Conservation (phyloP, 805 yeast species). For the Teunomyces stri region DNA sequence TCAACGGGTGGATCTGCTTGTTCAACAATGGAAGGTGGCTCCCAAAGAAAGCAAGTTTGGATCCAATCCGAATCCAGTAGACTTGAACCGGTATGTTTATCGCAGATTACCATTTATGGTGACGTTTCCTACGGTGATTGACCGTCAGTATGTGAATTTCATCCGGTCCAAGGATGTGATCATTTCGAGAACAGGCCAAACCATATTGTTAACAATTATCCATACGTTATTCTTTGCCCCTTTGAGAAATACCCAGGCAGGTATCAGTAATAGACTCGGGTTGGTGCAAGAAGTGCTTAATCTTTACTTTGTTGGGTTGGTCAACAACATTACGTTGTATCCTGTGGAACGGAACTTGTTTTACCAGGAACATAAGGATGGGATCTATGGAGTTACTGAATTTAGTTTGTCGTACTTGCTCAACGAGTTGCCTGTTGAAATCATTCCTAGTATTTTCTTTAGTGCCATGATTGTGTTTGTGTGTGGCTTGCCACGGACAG, state of each 20-base stretch:
- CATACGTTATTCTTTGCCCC: slow-evolving; percentile 62
- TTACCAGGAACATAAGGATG: slow-evolving; percentile 75
- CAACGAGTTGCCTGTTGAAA: slow-evolving; percentile 68
- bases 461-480: slow-evolving; percentile 63
- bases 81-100: slow-evolving; percentile 43
- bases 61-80: slow-evolving; percentile 30
- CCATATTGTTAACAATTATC: slow-evolving; percentile 60
- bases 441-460: slow-evolving; percentile 56
- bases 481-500: slow-evolving; percentile 69
- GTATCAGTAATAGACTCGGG: slow-evolving; percentile 70
- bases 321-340: slow-evolving; percentile 72
- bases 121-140: slow-evolving; percentile 29
- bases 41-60: slow-evolving; percentile 16
- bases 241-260: slow-evolving; percentile 35
- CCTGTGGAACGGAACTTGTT: slow-evolving; percentile 73
- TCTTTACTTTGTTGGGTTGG: slow-evolving; percentile 74
- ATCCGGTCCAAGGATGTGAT: slow-evolving; percentile 51
- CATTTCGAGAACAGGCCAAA: slow-evolving; percentile 63
- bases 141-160: slow-evolving; percentile 34
- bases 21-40: slow-evolving; percentile 25
- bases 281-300: slow-evolving; percentile 71
- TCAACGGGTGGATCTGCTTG: slow-evolving; percentile 23
- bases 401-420: slow-evolving; percentile 60
- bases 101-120: slow-evolving; percentile 20
- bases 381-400: slow-evolving; percentile 61